phyloP scores from a whole-genome alignment of 2,329 filamentous ascomycete species.

The Aureobasidium melanogenum region DNA sequence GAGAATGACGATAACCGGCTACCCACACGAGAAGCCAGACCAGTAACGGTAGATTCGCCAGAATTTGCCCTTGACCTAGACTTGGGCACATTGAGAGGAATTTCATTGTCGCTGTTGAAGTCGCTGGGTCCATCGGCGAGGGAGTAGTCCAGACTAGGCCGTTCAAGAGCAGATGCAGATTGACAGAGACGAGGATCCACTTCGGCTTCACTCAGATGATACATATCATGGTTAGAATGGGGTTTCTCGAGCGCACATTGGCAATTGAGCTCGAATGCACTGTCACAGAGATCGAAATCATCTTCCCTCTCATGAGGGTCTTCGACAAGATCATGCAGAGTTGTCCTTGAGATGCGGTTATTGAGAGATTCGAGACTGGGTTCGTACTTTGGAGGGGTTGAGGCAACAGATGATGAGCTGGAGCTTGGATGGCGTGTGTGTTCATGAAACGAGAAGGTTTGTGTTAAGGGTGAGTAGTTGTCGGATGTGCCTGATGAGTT shows the following conservation, averaged over 20 bases:
- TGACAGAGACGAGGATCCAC: constrained; percentile 7
- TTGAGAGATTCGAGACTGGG: constrained; percentile 45
- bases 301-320: constrained; percentile 66
- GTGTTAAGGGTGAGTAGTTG: constrained; percentile 59
- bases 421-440: constrained; percentile 65
- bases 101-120: constrained; percentile 54
- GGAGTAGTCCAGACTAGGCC: constrained; percentile 53
- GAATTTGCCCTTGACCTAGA: constrained; percentile 47
- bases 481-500: constrained; percentile 45
- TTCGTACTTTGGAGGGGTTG: constrained; percentile 46
- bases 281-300: constrained; percentile 28
- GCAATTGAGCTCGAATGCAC: not conserved
- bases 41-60: constrained; percentile 48
- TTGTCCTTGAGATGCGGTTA: constrained; percentile 50
- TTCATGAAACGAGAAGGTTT: constrained; percentile 56
- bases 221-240: not conserved
- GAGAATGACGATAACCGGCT: constrained; percentile 50
- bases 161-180: constrained; percentile 7
- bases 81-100: constrained; percentile 34
- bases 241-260: constrained; percentile 1
- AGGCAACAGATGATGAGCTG: constrained; percentile 62
- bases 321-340: constrained; percentile 75
- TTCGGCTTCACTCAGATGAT: constrained; percentile 4
- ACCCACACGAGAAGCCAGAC: constrained; percentile 57
- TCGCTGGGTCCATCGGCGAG: constrained; percentile 38